Conservation (phyloP, 768 basidiomycete genomes). For the Rhodotorula paludigena region DNA sequence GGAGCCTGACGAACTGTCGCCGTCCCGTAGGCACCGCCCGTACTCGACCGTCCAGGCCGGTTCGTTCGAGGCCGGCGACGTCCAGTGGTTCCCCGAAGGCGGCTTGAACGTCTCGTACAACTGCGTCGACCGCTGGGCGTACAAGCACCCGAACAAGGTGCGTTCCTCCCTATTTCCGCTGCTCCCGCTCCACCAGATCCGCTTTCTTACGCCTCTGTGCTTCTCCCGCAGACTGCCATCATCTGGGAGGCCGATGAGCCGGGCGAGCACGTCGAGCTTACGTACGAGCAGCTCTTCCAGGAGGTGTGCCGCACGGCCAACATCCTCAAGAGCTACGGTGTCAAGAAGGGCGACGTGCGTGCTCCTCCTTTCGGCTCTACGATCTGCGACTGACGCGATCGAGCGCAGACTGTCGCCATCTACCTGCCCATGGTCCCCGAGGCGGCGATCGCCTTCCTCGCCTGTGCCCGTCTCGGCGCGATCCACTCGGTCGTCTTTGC, state of each 20-base stretch:
- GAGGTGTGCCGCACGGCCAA: conserved; percentile 88
- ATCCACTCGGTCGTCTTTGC: conserved; percentile 97
- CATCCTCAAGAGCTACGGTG: conserved; percentile 77
- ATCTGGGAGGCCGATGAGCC: conserved; percentile 99
- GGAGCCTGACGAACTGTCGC: too few species aligned
- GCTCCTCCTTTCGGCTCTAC: conserved; percentile 13
- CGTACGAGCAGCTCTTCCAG: conserved; percentile 77
- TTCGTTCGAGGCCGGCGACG: conserved; percentile 74
- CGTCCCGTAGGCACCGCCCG: conserved; percentile 63
- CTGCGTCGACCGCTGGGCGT: conserved; percentile 95
- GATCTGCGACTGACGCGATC: not conserved
- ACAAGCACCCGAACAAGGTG: conserved; percentile 68
- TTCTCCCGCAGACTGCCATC: conserved; percentile 72
- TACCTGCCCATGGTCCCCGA: conserved; percentile 88
- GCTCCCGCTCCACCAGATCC: not conserved
- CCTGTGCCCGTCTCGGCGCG: conserved; percentile 93
- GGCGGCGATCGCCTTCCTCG: conserved; percentile 90
- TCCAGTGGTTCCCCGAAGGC: conserved; percentile 95
- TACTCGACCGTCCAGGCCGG: conserved; percentile 83
- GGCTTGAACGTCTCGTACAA: conserved; percentile 75
- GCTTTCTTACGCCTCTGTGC: too few species aligned
- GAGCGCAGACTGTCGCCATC: conserved; percentile 66
- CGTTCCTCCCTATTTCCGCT: not conserved
- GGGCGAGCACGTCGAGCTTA: conserved; percentile 66
- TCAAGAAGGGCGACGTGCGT: conserved; percentile 80